A percentile compares a stretch with the other conserved stretches of the same genome.
These are phyloP conservation scores for Nigrograna mackinnonii DNA, from an alignment of 2,329 filamentous ascomycete genomes.

Conservation along the genomic window DNA sequence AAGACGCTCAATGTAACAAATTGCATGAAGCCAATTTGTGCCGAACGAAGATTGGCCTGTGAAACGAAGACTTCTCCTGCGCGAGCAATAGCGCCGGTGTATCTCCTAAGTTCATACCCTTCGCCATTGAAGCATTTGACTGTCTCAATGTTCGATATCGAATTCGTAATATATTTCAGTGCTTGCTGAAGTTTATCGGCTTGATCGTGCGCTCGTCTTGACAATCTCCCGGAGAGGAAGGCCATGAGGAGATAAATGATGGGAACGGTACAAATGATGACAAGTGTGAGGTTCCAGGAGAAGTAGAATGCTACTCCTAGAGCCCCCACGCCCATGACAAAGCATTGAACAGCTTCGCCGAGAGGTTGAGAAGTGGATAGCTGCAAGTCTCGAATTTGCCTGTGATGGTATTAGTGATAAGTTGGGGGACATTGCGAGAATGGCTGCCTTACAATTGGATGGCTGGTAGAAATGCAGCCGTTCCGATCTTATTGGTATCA, in stretches of 20 bases:
- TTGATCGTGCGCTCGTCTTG: slow-evolving; percentile 70
- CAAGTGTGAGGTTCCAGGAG: slow-evolving; percentile 83
- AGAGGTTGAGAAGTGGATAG: slow-evolving; percentile 78
- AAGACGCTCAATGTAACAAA: slow-evolving; percentile 80
- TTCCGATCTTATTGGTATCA: slow-evolving; percentile 71
- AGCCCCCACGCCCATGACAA: slow-evolving; percentile 67
- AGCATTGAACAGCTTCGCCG: slow-evolving; percentile 68
- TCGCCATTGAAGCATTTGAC: slow-evolving; percentile 87
- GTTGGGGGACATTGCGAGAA: too few species aligned
- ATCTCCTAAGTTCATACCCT: slow-evolving; percentile 69
- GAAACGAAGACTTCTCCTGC: slow-evolving; percentile 64
- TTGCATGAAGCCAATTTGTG: slow-evolving; percentile 74
- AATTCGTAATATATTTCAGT: slow-evolving; percentile 71
- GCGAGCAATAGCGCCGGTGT: slow-evolving; percentile 58
- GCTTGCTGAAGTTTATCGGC: slow-evolving; percentile 69
- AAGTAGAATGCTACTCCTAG: slow-evolving; percentile 74
- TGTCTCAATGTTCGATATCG: slow-evolving; percentile 75
- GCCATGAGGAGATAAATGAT: slow-evolving; percentile 65
- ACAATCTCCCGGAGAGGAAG: slow-evolving; percentile 63
- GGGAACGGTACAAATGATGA: slow-evolving; percentile 75
- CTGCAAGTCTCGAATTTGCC: slow-evolving; percentile 82
- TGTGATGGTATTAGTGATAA: slow-evolving; percentile 39
- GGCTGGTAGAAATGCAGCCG: slow-evolving; percentile 70
- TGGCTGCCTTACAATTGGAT: slow-evolving; percentile 68
- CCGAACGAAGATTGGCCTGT: slow-evolving; percentile 69